These are phyloP conservation scores for Penicillium antarcticum DNA, from an alignment of 495 filamentous ascomycete genomes.

Conservation along the genomic window DNA sequence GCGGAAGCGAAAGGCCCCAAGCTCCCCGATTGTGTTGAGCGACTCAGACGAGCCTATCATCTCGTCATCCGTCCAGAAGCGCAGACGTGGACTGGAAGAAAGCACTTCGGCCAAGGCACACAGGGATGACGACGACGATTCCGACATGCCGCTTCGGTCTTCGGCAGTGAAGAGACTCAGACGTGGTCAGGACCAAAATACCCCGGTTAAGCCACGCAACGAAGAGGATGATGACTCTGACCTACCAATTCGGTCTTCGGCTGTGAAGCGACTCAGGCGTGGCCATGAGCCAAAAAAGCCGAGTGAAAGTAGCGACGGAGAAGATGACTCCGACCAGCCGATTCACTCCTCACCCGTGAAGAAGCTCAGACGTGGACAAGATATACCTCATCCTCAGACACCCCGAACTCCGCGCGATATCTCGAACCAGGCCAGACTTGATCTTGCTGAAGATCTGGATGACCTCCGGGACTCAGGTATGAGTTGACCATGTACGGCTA, in stretches of 20 bases:
- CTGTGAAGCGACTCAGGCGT: background rate
- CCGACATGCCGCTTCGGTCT: background rate
- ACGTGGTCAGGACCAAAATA: background rate
- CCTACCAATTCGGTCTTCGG: background rate
- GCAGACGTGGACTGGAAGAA: background rate
- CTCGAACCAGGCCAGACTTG: constrained; percentile 28
- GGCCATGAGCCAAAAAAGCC: background rate
- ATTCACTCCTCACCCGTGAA: constrained; percentile 26
- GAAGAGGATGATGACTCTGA: background rate
- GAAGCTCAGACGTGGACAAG: constrained; percentile 10
- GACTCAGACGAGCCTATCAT: constrained; percentile 28
- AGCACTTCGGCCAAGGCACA: background rate
- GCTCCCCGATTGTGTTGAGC: constrained; percentile 13
- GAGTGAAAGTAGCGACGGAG: background rate
- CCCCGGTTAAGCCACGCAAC: background rate
- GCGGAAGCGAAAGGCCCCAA: constrained; percentile 25
- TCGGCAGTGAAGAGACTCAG: constrained; percentile 2
- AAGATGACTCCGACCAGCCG: constrained; percentile 15
- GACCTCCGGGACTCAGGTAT: constrained; percentile 46
- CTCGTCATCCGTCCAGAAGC: constrained; percentile 23
- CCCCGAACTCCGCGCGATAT: constrained; percentile 22
- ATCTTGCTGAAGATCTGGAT: constrained; percentile 44
- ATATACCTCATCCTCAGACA: constrained; percentile 19
- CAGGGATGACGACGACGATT: background rate
- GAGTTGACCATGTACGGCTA: background rate